Evolutionary conservation across 2,329 filamentous ascomycete genomes (phyloP), one percentile per base, ranked within the genome.

Genomic region (Thielaviopsis ethacetica): DNA sequence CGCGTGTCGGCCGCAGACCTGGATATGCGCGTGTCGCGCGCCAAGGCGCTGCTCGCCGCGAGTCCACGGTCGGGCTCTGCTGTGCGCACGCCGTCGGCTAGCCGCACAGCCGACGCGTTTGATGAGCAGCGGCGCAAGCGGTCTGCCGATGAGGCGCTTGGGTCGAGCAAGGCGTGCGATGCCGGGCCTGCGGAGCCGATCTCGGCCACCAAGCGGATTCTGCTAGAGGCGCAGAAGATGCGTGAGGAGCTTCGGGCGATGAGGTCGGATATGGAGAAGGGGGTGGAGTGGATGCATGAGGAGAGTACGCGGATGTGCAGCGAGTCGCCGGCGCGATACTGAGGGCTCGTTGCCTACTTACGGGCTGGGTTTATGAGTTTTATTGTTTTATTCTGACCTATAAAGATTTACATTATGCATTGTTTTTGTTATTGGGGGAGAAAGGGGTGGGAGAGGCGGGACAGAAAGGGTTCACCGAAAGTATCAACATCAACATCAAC

Each of bases 241-340:
- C 67, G 71, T 53, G 67, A 63, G 38, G 73, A 76, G 62, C 69
- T 77, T 49, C 69, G 69, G 44, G 68, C 69, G 56, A 68, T 74
- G 63, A 69, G 72, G 15, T 67, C 71, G 59, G 74, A 76, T 59
- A 69, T 78, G 66, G 73, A 76, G 62, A 70, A 76, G 62, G 73
- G 70, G 17, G 69, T 69, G n/a, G 67, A 69, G 21, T 78, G 75
- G 75, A 76, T 73, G 64, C 68, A 67, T 57, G 69, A 71, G 57
- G 74, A 78, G 65, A 75, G 71, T 44, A 70, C 72, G 58, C 69
- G 68, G 49, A 62, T 77, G 62, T 70, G 71, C 57, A 71, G 68
- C 60, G 70, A 72, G 59, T 57, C 67, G 1, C 57, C 57, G 7
- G 19, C 21, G 3, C 38, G 51, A 5, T 58, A 49, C 26, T 34